Evolutionary conservation across 331 rosid species (phyloP).

Genomic region (Stylosanthes scabra): DNA sequence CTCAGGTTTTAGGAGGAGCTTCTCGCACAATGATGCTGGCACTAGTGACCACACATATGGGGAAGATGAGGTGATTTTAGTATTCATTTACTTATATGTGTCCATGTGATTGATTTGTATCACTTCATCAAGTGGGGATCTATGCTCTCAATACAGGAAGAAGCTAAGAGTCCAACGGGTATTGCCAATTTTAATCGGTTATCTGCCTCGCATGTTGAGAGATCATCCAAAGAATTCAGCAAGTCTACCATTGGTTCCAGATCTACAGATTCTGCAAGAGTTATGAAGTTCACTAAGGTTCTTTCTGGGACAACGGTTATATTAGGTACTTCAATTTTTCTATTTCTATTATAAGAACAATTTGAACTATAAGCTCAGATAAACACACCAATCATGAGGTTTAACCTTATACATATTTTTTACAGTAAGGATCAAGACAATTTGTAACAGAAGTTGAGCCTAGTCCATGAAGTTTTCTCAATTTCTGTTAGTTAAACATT

Average conservation of each 20-base stretch:
- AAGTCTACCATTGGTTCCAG: constrained; percentile 71
- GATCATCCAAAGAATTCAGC: constrained; percentile 53
- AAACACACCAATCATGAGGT: constrained; percentile 17
- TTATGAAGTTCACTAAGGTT: constrained; percentile 81
- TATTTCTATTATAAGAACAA: not conserved
- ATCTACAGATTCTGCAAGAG: constrained; percentile 88
- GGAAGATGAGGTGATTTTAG: constrained; percentile 53
- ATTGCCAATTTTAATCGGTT: constrained; percentile 50
- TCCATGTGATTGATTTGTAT: constrained; percentile 12
- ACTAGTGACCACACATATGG: constrained; percentile 58
- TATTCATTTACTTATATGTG: constrained; percentile 8
- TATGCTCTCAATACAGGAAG: constrained; percentile 61
- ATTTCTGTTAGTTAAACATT: not conserved
- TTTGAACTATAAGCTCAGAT: constrained; percentile 12
- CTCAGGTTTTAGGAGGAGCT: constrained; percentile 62
- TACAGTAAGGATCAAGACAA: constrained; percentile 14
- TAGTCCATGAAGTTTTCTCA: constrained; percentile 1
- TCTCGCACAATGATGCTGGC: constrained; percentile 64
- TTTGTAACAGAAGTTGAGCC: not conserved
- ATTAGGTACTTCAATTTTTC: constrained; percentile 54
- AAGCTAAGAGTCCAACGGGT: constrained; percentile 45
- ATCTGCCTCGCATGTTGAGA: constrained; percentile 43
- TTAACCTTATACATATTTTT: not conserved
- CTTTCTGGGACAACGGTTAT: constrained; percentile 76
- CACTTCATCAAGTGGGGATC: constrained; percentile 26